phyloP scores from a whole-genome alignment of 768 basidiomycete species.

The Lactarius hatsudake region DNA sequence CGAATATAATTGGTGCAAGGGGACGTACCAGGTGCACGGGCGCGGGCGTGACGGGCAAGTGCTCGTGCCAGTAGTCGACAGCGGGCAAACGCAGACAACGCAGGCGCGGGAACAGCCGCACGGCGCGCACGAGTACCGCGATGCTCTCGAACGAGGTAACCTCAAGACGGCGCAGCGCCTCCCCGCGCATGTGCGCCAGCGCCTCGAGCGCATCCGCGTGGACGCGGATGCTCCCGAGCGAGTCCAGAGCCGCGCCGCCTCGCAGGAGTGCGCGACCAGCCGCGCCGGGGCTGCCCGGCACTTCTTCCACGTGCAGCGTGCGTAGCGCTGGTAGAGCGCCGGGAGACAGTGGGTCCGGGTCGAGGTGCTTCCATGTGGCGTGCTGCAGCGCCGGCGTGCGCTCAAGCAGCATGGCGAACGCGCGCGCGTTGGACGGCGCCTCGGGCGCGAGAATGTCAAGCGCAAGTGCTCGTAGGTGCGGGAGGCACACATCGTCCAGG shows the following conservation, averaged over 20 bases:
- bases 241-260: neutral
- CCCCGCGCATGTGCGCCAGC: neutral
- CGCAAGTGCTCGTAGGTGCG: neutral
- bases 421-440: neutral
- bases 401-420: neutral
- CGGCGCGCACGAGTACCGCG: neutral
- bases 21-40: neutral
- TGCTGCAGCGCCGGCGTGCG: no score
- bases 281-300: neutral
- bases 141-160: conserved; percentile 2
- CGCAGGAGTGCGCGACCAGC: neutral
- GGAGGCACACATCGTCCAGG: conserved; percentile 3
- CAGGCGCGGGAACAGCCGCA: neutral
- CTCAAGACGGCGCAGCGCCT: neutral
- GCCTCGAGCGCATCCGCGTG: neutral
- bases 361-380: neutral
- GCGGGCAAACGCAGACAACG: conserved; percentile 6
- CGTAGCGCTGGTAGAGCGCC: conserved; percentile 23
- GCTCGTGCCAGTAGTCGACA: conserved; percentile 13
- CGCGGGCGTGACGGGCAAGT: neutral
- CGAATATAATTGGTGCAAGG: neutral
- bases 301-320: conserved; percentile 12
- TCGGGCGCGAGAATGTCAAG: conserved; percentile 3
- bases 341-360: neutral
- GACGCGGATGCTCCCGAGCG: neutral